Evolutionary conservation across 176 grass and related monocot species (phyloP).

Genomic region (Rhipidocladum racemiflorum): DNA sequence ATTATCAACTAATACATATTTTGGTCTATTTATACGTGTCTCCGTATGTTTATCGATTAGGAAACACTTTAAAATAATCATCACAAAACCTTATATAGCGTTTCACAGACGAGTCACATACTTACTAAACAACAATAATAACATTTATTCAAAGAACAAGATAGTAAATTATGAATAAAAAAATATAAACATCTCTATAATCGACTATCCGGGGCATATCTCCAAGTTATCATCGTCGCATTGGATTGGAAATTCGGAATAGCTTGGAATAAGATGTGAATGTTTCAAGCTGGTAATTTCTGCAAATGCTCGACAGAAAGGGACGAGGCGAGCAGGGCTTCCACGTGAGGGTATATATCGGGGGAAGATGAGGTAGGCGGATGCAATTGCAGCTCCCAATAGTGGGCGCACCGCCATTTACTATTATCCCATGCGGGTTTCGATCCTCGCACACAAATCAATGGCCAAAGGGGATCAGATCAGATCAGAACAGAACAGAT

Average conservation of each 20-base stretch:
- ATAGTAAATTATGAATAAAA: too few species aligned
- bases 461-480: conserved; percentile 14
- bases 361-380: neutral
- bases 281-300: neutral
- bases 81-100: too few species aligned
- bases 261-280: conserved; percentile 5
- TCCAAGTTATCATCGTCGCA: neutral
- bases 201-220: too few species aligned
- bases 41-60: too few species aligned
- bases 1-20: too few species aligned
- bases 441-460: conserved; percentile 12
- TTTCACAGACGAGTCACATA: too few species aligned
- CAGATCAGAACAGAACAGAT: neutral
- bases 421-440: neutral
- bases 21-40: too few species aligned
- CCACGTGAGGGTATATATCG: conserved; percentile 39
- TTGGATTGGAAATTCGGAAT: neutral
- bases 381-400: conserved; percentile 5
- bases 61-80: too few species aligned
- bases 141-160: too few species aligned
- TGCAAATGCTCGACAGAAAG: conserved; percentile 34
- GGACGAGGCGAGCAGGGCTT: neutral
- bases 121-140: too few species aligned
- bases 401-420: conserved; percentile 22
- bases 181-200: too few species aligned